phyloP scores from a whole-genome alignment of 352 stramenopile species.

The Phytophthora brassicae region DNA sequence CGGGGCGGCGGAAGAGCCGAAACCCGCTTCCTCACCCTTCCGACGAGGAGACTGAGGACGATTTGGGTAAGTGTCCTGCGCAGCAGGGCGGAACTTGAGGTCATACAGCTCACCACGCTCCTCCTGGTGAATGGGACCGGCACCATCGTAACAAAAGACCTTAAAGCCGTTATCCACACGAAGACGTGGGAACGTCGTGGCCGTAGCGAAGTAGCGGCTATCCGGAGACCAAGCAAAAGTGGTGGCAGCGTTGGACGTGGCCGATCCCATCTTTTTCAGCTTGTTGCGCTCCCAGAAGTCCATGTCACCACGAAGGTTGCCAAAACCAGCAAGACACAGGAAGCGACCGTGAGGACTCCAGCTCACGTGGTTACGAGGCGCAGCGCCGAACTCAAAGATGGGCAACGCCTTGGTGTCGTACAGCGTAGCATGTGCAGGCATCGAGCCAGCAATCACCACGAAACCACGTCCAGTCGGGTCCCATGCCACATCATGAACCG shows the following conservation, averaged over 20 bases:
- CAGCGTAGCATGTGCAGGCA: constrained; percentile 94
- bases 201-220: constrained; percentile 94
- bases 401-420: constrained; percentile 96
- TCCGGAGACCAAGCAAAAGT: constrained; percentile 93
- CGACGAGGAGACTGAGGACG: constrained; percentile 80
- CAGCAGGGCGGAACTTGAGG: constrained; percentile 82
- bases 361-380: constrained; percentile 95
- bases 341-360: constrained; percentile 97
- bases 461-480: constrained; percentile 92
- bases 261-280: constrained; percentile 92
- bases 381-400: constrained; percentile 96
- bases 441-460: constrained; percentile 93
- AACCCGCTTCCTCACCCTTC: constrained; percentile 53
- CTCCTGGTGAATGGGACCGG: constrained; percentile 84
- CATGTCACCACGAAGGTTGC: constrained; percentile 97
- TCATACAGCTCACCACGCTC: constrained; percentile 87
- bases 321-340: constrained; percentile 94
- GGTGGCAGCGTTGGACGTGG: constrained; percentile 80
- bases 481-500: constrained; percentile 96
- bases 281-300: constrained; percentile 97
- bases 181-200: constrained; percentile 96
- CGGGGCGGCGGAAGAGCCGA: constrained; percentile 42
- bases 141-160: constrained; percentile 96
- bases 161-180: constrained; percentile 98
- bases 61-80: constrained; percentile 84